Evolutionary conservation across 23 red algal genomes (phyloP), one percentile per base, ranked within the genome.

Genomic region (Porphyridium purpureum): DNA sequence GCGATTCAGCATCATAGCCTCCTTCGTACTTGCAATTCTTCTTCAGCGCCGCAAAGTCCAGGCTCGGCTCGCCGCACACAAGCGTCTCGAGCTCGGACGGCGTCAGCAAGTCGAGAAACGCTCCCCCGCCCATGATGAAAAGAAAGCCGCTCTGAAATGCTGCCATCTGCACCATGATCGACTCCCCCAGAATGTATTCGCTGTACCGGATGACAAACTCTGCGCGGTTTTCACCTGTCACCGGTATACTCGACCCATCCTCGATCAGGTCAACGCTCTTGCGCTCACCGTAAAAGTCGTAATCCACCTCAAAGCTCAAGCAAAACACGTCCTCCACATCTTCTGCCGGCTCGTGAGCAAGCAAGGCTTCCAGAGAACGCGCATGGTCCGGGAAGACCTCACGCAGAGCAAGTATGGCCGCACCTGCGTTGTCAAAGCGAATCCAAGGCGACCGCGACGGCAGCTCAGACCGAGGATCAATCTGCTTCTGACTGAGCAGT

Each of bases 51-150:
- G 35, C 66, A 65, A 94, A 83, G 42, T 94, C 87, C n/a, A 84
- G 60, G 36, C 80, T 60, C 34, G 58, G 35, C 47, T 94, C 77
- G 20, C 87, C 87, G 22, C 70, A 58, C 6, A 94, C 64, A 20
- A 94, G 40, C 21, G 74, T 70, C 62, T 94, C 87, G 8, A 94
- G 69, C 34, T 94, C 87, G 11, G 64, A 57, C 1, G 87, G 76
- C 5, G 52, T 67, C 31, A 94, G 79, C 60, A 66, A 50, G 24
- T 49, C 30, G 5, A 81, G 30, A 19, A 65, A 61, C 2, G 54
- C 54, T 1, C 66, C 64, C 22, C 57, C 47, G 52, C 83, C 23
- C 87, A 94, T 74, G 27, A 70, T 15, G 21, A 51, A 62, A 59
- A 94, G 72, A n/a, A n/a, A n/a, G 15, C 87, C 87, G 22, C 46